Evolutionary conservation across 2,329 filamentous ascomycete genomes (phyloP).

Genomic region (Cadophora gregata): DNA sequence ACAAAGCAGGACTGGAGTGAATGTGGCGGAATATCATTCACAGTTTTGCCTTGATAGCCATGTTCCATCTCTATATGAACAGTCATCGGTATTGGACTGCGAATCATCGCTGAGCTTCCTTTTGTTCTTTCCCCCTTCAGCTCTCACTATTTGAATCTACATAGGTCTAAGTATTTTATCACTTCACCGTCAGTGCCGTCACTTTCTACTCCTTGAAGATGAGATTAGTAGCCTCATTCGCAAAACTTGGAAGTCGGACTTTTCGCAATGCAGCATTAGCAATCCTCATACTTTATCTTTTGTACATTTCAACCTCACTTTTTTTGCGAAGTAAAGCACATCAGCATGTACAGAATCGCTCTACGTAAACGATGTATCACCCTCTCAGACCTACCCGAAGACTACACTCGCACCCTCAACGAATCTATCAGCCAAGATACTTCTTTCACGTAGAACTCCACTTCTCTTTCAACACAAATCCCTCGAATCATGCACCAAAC

Average conservation of each 20-base stretch:
- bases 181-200: no score
- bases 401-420: neutral
- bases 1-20: no score
- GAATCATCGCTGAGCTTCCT: no score
- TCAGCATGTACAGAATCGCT: neutral
- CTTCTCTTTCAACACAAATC: constrained; percentile 51
- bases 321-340: neutral
- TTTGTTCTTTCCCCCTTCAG: no score
- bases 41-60: no score
- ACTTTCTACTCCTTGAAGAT: neutral
- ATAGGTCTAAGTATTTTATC: no score
- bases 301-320: neutral
- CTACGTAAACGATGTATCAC: neutral
- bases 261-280: neutral
- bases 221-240: neutral
- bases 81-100: no score
- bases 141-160: neutral
- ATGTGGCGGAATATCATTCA: no score
- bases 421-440: neutral
- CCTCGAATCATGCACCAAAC: constrained; percentile 79
- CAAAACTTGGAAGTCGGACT: neutral
- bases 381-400: neutral
- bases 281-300: neutral
- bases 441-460: neutral
- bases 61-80: no score